phyloP scores from a whole-genome alignment of 139 green algal species.

The Tetradesmus obliquus region DNA sequence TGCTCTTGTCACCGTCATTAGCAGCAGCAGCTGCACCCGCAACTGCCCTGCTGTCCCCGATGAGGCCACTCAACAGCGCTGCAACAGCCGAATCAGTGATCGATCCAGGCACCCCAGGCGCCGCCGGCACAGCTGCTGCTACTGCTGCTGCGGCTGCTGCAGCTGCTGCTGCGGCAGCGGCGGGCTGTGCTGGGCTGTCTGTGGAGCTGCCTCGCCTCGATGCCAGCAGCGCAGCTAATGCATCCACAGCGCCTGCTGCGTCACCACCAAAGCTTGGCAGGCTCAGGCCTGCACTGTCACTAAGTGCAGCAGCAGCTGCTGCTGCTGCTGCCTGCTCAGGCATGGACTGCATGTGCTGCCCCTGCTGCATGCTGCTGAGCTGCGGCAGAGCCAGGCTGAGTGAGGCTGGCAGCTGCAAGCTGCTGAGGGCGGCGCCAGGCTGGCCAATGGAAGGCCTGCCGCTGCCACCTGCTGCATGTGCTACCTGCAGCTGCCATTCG shows the following conservation, averaged over 20 bases:
- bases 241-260: not conserved
- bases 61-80: not conserved
- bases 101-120: not conserved
- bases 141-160: not conserved
- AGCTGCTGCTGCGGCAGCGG: not conserved
- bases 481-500: not conserved
- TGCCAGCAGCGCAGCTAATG: not conserved
- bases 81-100: not conserved
- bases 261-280: not conserved
- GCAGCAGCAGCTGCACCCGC: conserved; percentile 1
- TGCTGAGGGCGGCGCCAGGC: not conserved
- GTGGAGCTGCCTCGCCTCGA: not conserved
- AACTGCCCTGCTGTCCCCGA: not conserved
- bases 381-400: not conserved
- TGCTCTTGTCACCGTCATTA: not conserved
- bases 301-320: not conserved
- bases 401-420: not conserved
- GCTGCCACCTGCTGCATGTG: not conserved
- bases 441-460: not conserved
- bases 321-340: not conserved
- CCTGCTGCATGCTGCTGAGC: not conserved
- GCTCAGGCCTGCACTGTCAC: not conserved
- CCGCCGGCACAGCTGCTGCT: not conserved
- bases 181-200: not conserved
- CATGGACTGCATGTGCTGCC: not conserved